Base-by-base conservation (phyloP, 768 basidiomycete genomes). In the Inosperma sp. region DNA sequence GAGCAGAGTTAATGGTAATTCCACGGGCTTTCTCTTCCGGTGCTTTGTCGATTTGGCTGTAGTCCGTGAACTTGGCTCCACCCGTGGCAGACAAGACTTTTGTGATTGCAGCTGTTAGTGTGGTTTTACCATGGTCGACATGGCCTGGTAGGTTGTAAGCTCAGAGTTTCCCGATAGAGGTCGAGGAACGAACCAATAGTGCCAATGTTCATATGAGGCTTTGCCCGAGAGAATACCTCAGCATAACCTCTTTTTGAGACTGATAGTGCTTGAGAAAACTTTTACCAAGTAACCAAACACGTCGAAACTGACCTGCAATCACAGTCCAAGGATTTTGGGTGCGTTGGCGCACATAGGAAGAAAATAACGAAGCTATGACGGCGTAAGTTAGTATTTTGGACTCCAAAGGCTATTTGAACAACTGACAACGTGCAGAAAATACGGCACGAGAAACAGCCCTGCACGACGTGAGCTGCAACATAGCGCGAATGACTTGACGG, bases 21-120 rank as follows among this genome's bases (percentile, higher is more conserved):
- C 96, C 96, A 67, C 96, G 91, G 54, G 95, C 95, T 72, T 93
- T 95, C 76, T 99, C 96, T 72, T 99, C 96, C 3, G 96, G 96
- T 7, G 96, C 96, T 77, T 90, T 97, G 87, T 99, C 96, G 62
- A 99, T 99, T 70, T 93, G 84, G 42, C 78, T 82, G 76, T 99
- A 99, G 78, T 93, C 94, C 56, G 94, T 90, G 73, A 99, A 98
- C 60, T 76, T 84, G 50, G 83, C 83, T 48, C 83, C 86, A 52
- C 90, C 89, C 37, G 72, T 68, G 57, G 81, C 75, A 22, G 96
- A 74, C 49, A 98, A 80, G 49, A 93, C 88, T 67, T 90, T 98
- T 61, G 96, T 99, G 62, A 95, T 94, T 52, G 93, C 89, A 34
- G 93, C 93, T 12, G 93, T 94, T 57, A 99, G 75, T 2, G 95